phyloP scores from a whole-genome alignment of 352 stramenopile species.

The Phytophthora citricola region DNA sequence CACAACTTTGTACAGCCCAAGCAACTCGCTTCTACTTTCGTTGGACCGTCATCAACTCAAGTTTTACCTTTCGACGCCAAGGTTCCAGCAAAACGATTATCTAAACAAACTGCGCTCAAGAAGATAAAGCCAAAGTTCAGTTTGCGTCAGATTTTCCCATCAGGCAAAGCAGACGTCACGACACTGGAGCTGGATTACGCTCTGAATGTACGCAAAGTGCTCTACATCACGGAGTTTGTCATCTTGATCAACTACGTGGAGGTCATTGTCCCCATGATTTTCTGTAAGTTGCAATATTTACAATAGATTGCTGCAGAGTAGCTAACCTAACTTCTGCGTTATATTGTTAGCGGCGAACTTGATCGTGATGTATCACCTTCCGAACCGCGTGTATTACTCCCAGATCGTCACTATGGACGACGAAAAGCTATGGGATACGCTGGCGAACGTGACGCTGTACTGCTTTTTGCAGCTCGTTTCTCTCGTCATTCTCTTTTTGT shows the following conservation, averaged over 20 bases:
- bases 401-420: constrained; percentile 33
- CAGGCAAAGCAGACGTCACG: not conserved
- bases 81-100: not conserved
- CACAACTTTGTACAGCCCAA: not conserved
- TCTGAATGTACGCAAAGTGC: constrained; percentile 23
- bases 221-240: constrained; percentile 55
- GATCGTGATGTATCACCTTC: constrained; percentile 34
- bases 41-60: constrained; percentile 3
- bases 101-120: not conserved
- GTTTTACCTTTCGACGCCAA: constrained; percentile 6
- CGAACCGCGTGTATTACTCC: constrained; percentile 41
- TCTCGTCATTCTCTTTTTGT: constrained; percentile 37
- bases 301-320: not conserved
- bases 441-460: constrained; percentile 43
- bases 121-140: not conserved
- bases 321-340: not conserved
- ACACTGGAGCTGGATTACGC: constrained; percentile 32
- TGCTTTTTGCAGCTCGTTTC: constrained; percentile 46
- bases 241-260: constrained; percentile 52
- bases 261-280: constrained; percentile 48
- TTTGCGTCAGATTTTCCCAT: constrained; percentile 1
- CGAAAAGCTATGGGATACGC: constrained; percentile 5
- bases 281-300: constrained; percentile 32
- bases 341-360: constrained; percentile 28
- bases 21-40: not conserved